These are phyloP conservation scores for Solanum clarkiae DNA, from an alignment of 257 asterid species.

Conservation along the genomic window DNA sequence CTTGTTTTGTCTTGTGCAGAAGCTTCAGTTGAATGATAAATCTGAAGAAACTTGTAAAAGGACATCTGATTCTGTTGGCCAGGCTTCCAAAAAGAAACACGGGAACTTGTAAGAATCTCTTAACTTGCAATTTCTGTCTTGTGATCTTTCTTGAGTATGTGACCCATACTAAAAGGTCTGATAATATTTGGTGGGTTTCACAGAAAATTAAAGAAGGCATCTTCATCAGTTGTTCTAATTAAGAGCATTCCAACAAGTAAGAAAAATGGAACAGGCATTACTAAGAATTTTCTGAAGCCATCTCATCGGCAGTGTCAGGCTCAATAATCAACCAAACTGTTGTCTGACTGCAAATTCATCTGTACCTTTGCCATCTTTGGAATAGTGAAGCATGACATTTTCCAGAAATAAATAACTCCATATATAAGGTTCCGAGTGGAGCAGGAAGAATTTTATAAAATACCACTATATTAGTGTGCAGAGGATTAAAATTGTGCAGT, in stretches of 20 bases:
- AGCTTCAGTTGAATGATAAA: slow-evolving; percentile 12
- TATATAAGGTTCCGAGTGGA: background rate
- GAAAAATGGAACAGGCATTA: slow-evolving; percentile 27
- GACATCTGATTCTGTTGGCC: slow-evolving; percentile 18
- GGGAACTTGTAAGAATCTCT: slow-evolving; percentile 27
- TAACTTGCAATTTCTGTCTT: background rate
- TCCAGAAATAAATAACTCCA: background rate
- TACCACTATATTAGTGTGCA: background rate
- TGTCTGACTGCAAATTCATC: background rate
- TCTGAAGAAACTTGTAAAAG: slow-evolving; percentile 15
- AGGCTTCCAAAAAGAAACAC: slow-evolving; percentile 31
- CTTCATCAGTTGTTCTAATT: slow-evolving; percentile 47
- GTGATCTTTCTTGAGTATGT: background rate
- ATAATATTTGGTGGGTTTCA: background rate
- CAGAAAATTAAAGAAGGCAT: slow-evolving; percentile 29
- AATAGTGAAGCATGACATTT: background rate
- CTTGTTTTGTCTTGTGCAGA: slow-evolving; percentile 11
- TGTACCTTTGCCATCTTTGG: background rate
- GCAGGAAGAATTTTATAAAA: background rate
- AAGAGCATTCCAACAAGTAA: slow-evolving; percentile 41
- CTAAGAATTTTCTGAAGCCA: slow-evolving; percentile 28
- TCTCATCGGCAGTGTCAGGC: slow-evolving; percentile 4
- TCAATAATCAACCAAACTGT: background rate
- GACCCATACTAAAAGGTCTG: background rate
- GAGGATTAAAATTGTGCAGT: background rate